Evolutionary conservation across 1,284 basidiomycete species (phyloP), one percentile per base, ranked within the genome.

Genomic region (Moesziomyces sp.): DNA sequence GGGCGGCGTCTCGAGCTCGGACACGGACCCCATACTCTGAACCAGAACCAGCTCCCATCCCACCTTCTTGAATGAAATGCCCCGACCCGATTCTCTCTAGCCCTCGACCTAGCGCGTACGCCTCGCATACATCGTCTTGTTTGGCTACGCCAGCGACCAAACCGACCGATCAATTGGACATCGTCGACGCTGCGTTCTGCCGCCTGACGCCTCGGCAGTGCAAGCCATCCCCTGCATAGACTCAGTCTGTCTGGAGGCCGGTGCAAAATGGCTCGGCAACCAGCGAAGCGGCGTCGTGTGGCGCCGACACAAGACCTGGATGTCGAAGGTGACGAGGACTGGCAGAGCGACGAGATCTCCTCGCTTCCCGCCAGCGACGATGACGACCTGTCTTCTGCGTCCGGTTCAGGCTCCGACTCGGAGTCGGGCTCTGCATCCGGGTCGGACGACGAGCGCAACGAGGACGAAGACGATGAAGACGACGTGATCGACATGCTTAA

Each of bases 321-420:
- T 18, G 70, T 61, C 1, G 64, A 67, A 47, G 70, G 70, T 9
- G 64, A 68, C 38, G 54, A 73, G 14, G 70, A 73, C 44, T 73
- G 70, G 70, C 69, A 66, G 44, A 57, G 52, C 43, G 64, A 68
- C 60, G 70, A 73, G 47, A 53, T 73, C 16, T 73, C 70, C 14
- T 73, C 70, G 3, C 64, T 68, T 10, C 52, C 56, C n/a, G 70
- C 56, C 28, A 55, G 59, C 8, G 68, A 71, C 40, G 62, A 58
- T 21, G 59, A 68, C 28, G 52, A 44, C n/a, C 1, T 34, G 10
- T 40, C 38, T 18, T 64, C 62, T 4, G 44, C 24, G 13, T 67
- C 64, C 3, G 46, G 30, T 1, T 60, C 64, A 3, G 59, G 52
- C 3, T 56, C 58, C 5, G 53, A 38, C n/a, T 52, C 51, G 2